phyloP scores from a whole-genome alignment of 345 rosid species.

The Citrus hindsii region DNA sequence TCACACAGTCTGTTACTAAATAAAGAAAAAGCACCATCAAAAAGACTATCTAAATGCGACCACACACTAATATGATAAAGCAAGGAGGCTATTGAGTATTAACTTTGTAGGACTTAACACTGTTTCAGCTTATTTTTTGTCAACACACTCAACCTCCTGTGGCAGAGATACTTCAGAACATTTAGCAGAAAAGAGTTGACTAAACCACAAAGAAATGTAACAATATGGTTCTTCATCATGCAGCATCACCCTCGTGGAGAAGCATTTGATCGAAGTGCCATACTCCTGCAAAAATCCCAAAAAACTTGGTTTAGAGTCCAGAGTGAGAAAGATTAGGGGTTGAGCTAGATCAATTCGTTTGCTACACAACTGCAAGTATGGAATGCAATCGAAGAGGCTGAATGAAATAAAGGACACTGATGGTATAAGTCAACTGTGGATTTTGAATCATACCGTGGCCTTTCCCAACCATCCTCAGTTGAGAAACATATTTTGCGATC shows the following conservation, averaged over 20 bases:
- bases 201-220: neutral
- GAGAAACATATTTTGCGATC: conserved; percentile 59
- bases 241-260: conserved; percentile 34
- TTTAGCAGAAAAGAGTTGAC: neutral
- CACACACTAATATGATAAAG: neutral
- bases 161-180: neutral
- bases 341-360: neutral
- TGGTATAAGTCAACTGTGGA: neutral
- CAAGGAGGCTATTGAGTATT: neutral
- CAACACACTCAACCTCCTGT: neutral
- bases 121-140: neutral
- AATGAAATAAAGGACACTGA: neutral
- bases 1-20: neutral
- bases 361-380: neutral
- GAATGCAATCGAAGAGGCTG: neutral
- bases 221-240: conserved; percentile 12
- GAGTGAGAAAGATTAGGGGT: neutral
- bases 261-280: conserved; percentile 76
- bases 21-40: neutral
- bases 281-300: conserved; percentile 36
- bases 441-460: conserved; percentile 59
- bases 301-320: neutral
- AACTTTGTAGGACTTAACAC: neutral
- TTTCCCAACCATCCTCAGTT: conserved; percentile 66
- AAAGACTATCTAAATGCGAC: neutral